Evolutionary conservation across 1,139 yeast genomes (phyloP), one percentile per base, ranked within the genome.

Genomic region (Yamadazyma songkhlaensis): DNA sequence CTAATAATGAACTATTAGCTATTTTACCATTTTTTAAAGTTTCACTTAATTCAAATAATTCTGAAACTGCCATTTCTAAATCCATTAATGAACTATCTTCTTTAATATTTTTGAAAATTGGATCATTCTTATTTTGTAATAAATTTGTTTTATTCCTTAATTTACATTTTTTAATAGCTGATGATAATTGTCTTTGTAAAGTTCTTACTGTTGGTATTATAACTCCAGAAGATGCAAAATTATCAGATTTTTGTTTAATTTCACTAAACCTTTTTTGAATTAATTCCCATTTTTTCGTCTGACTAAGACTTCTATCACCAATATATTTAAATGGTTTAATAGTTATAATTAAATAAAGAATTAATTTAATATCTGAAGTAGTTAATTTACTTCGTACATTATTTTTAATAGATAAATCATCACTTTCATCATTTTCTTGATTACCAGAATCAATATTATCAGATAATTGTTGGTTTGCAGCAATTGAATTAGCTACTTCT

Each of bases 281-380:
- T 23, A 55, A 34, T 39, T 60, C 63, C 72, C 72, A 65, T 42
- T 64, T 65, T 36, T 54, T 58, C 2, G 67, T 62, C 44, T 65
- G 71, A 31, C 58, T 54, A 20, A 59, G 42, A 7, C 57, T 48
- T 23, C 66, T 49, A 42, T 64, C 64, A 2, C 72, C 72, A 25
- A 64, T 56, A 39, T 64, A 64, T 39, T 64, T 64, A 46, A 65
- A 65, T 4, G 72, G 72, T 40, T 62, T 64, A 20, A 63, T 53
- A 21, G 55, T 49, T 11, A 59, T 52, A 9, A 64, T 63, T 29
- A 64, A 50, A 38, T 53, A 61, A 11, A 64, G 48, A 6, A 65
- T 62, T 12, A 64, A 46, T 39, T 51, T 51, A 11, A 64, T 58
- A 40, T 65, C 71, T 29, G 51, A 50, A 11, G 47, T 37, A 2